Base-by-base conservation (phyloP, 1,284 basidiomycete species). In the Rhodotorula glutinis region DNA sequence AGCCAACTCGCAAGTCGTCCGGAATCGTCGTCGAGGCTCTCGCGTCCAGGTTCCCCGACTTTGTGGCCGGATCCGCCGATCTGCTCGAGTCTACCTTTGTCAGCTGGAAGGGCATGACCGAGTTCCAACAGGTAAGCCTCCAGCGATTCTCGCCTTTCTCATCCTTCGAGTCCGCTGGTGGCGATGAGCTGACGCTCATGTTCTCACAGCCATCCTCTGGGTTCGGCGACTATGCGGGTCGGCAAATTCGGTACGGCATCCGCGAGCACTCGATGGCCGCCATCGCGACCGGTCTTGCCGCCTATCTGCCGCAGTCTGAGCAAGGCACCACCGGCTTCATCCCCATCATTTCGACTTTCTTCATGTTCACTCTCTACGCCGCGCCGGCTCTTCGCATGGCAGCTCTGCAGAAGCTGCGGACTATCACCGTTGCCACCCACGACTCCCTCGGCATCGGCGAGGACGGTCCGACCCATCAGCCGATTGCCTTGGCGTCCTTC, bases 391-490 rank as follows among this genome's bases (percentile, higher is more conserved):
- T 97, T 72, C 86, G 94, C 75, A 82, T 97, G 65, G 90, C 92
- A 65, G 92, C 94, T 57, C 85, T 97, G 65, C 92, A 89, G 77
- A 84, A 87, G 75, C 88, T 92, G 79, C 91, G 89, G 73, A 91
- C 94, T 69, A 91, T 93, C 80, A 92, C 90, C 90, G 88, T 92
- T 70, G 90, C 89, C 85, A 79, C 82, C 82, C 87, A 77, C 67
- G 75, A 74, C 62, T 75, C 73, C n/a, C 44, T 54, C n/a, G 69
- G 67, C 53, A 73, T 80, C n/a, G 79, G 91, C 73, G 93, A 97
- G 81, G 93, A 97, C 76, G 94, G 94, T 54, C 93, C 94, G 61
- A 97, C 94, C 59, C 93, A 97, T 80, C 93, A 96, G 80, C 93
- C 92, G 66, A 64, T 75, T 66, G 93, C 96, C 40, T 41, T 52